Base-by-base conservation (phyloP, 2,329 filamentous ascomycete species). In the Fusarium continuum region DNA sequence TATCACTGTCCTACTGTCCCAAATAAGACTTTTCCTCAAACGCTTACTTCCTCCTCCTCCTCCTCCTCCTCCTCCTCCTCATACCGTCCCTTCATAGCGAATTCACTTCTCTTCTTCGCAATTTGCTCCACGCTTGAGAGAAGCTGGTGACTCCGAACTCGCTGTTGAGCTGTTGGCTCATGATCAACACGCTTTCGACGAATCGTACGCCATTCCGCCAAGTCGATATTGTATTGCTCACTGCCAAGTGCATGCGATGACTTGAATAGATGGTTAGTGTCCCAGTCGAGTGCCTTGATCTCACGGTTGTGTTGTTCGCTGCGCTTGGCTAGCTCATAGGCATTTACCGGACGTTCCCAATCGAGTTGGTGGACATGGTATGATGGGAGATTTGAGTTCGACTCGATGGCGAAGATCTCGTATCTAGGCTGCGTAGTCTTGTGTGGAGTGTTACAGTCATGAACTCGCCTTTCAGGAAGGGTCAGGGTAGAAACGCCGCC, bases 331-430 rank as follows among this genome's bases (percentile, higher is more conserved):
- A 51, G 45, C 9, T 34, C 40, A 9, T 9, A n/a, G 22, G 31
- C 29, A 10, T 32, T 6, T 7, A 56, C 13, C 8, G 44, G 43
- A 17, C 23, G 17, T 7, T 44, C 25, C 55, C 50, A 50, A 32
- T 44, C 26, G n/a, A 56, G 20, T 17, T 51, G 51, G 22, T 62
- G 38, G 8, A 61, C 44, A 35, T 50, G 19, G 13, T 47, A 61
- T 17, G 22, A 23, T 8, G 45, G 50, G 5, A 61, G 36, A 10
- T 32, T 16, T 22, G 26, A 25, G 9, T 23, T 28, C 26, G 10
- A 4, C 6, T 43, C 35, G 7, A 6, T 13, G 20, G 9, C 5
- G 5, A n/a, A 8, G 11, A 32, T 19, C 8, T 31, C 4, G 11
- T 29, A 5, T 26, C 13, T 22, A 8, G 16, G 3, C 13, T 32